Conservation (phyloP, 2,329 filamentous ascomycete species). For the Piedraia hortae region DNA sequence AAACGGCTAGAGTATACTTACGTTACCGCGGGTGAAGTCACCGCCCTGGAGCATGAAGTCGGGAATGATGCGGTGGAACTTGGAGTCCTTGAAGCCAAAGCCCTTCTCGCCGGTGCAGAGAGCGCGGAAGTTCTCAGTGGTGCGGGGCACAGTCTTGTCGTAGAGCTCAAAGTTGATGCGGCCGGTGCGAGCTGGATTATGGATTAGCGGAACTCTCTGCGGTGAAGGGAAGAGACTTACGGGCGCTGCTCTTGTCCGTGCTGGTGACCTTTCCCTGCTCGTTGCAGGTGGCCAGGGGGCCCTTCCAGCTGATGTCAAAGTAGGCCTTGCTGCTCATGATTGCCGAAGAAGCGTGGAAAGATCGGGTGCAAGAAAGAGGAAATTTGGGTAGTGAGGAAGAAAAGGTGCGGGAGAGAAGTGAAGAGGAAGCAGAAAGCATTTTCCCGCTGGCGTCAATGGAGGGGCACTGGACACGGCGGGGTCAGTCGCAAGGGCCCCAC, state of each 20-base stretch:
- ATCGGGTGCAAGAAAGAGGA: slow-evolving; percentile 13
- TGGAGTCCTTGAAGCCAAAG: slow-evolving; percentile 49
- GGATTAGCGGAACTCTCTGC: neutral
- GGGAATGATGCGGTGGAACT: slow-evolving; percentile 94
- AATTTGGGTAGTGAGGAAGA: slow-evolving; percentile 1
- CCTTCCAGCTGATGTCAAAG: slow-evolving; percentile 24
- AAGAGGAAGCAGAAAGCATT: slow-evolving; percentile 4
- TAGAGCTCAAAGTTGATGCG: slow-evolving; percentile 77
- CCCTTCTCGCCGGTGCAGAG: slow-evolving; percentile 94
- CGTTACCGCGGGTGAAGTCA: slow-evolving; percentile 86
- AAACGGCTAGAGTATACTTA: slow-evolving; percentile 20
- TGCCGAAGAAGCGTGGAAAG: slow-evolving; percentile 36
- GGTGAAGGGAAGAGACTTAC: slow-evolving; percentile 22
- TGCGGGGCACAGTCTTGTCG: slow-evolving; percentile 69
- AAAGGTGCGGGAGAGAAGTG: slow-evolving; percentile 1
- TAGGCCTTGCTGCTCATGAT: slow-evolving; percentile 49
- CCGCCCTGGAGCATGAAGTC: slow-evolving; percentile 97
- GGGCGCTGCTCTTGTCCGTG: slow-evolving; percentile 20
- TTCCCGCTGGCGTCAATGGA: too few species aligned
- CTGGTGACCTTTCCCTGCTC: slow-evolving; percentile 23
- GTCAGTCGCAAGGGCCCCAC: too few species aligned
- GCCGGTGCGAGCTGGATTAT: slow-evolving; percentile 33
- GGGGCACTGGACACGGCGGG: slow-evolving; percentile 1
- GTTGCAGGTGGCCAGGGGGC: slow-evolving; percentile 38
- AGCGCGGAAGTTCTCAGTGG: slow-evolving; percentile 84